These are phyloP conservation scores for Dysphania ambrosioides DNA, from an alignment of 148 eudicot species.

Conservation along the genomic window DNA sequence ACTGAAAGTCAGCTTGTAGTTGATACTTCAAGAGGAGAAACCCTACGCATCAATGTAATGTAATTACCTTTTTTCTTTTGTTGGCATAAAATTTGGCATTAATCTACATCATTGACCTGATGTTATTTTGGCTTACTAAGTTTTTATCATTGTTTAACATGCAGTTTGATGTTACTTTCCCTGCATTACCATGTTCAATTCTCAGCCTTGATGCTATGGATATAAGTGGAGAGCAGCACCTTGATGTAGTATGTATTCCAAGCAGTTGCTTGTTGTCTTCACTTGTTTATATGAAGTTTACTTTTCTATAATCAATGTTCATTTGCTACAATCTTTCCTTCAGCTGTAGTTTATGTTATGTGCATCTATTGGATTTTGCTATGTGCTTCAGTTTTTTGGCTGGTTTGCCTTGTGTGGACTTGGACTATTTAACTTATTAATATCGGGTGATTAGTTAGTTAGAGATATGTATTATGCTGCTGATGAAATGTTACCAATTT, in stretches of 20 bases:
- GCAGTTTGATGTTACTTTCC: slow-evolving; percentile 99
- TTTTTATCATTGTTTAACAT: slow-evolving; percentile 18
- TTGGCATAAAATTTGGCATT: background rate
- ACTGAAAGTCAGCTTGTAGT: slow-evolving; percentile 82
- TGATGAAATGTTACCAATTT: background rate
- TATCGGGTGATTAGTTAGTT: background rate
- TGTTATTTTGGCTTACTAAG: slow-evolving; percentile 11
- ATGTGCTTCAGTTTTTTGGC: background rate
- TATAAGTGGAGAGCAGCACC: slow-evolving; percentile 98
- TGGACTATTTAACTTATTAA: background rate
- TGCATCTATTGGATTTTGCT: too few relatives aligned
- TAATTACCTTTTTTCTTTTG: slow-evolving; percentile 15
- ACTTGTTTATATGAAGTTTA: background rate
- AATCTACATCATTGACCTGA: background rate
- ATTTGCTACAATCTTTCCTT: background rate
- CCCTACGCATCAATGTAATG: slow-evolving; percentile 78
- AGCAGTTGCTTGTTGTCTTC: background rate
- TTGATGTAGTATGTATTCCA: slow-evolving; percentile 75
- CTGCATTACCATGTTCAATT: slow-evolving; percentile 83
- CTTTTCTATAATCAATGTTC: background rate
- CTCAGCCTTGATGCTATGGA: slow-evolving; percentile 98
- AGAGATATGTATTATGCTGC: background rate
- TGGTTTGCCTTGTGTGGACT: background rate
- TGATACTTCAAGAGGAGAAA: slow-evolving; percentile 93
- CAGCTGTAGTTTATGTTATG: too few relatives aligned